Percentiles rank a stretch among this genome's conserved stretches.
These are phyloP conservation scores for Russula sp. DNA, from an alignment of 768 basidiomycete species.

Conservation along the genomic window DNA sequence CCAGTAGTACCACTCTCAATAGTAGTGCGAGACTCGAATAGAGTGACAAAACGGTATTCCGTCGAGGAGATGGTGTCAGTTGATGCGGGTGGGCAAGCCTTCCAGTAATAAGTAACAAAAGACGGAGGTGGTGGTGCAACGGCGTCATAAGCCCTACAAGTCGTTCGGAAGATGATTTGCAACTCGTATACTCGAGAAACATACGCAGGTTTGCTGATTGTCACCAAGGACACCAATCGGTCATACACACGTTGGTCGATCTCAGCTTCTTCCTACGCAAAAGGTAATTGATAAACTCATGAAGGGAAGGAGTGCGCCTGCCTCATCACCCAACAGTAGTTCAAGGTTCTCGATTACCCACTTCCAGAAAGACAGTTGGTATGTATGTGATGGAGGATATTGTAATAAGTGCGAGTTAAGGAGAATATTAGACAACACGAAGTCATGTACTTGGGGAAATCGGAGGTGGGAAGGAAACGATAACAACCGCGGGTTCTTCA, in stretches of 20 bases:
- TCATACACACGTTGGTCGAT: constrained; percentile 61
- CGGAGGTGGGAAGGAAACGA: constrained; percentile 35
- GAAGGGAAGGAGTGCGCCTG: constrained; percentile 27
- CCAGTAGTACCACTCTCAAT: constrained; percentile 74
- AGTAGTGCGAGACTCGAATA: constrained; percentile 65
- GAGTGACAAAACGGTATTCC: constrained; percentile 41
- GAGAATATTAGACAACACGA: constrained; percentile 47
- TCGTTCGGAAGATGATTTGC: constrained; percentile 23
- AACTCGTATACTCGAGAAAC: constrained; percentile 21
- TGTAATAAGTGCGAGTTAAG: constrained; percentile 42
- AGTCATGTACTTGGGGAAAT: constrained; percentile 41
- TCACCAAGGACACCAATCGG: constrained; percentile 45
- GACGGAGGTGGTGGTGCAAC: constrained; percentile 40
- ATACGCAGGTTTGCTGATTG: constrained; percentile 27
- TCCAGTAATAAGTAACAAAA: constrained; percentile 65
- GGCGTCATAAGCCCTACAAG: constrained; percentile 19
- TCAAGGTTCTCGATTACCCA: constrained; percentile 55
- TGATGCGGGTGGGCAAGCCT: not conserved
- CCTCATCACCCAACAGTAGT: constrained; percentile 38
- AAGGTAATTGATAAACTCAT: constrained; percentile 12
- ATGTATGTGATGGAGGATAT: constrained; percentile 58
- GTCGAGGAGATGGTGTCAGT: not conserved
- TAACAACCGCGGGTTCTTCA: constrained; percentile 39
- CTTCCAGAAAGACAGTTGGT: constrained; percentile 68
- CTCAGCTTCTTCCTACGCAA: constrained; percentile 42